Base-by-base conservation (phyloP, 208 protist species). In the Crithidia acanthocephali region DNA sequence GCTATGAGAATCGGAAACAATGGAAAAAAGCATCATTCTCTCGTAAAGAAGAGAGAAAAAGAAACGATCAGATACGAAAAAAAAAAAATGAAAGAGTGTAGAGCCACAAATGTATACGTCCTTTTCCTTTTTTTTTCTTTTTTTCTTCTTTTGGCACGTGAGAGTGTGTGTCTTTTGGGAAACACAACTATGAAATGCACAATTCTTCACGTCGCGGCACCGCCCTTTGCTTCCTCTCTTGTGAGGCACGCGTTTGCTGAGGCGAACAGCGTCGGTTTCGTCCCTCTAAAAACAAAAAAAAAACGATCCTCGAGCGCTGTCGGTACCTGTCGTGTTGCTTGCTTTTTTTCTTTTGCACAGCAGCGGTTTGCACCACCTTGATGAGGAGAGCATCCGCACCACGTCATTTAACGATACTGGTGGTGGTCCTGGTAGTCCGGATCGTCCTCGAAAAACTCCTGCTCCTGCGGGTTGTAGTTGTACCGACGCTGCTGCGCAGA, bases 361-460 rank as follows among this genome's bases (percentile, higher is more conserved):
- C 6, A 15, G 13, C 13, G 9, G 13, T 42, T 42, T 42, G 37
- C 37, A 13, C 6, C 13, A 15, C 13, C 37, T 42, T 42, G 6
- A 42, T 42, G n/a, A n/a, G n/a, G n/a, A n/a, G 5, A 40, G 35
- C 5, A 40, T 11, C 8, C 35, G 44, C 6, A 48, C 13, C 28
- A 37, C 16, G 16, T 20, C 22, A 37, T 53, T 18, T 56, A 56
- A 20, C 35, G 16, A 20, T 66, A 40, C 23, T 44, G 16, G 60
- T 44, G 27, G n/a, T 40, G 47, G 30, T 40, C 30, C 13, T 40
- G 47, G 8, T 40, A 23, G n/a, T 56, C 22, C 32, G 0, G 22
- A 16, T 44, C 35, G 23, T 58, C 40, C 18, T 69, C 61, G 44
- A 55, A 58, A 23, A 76, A 62, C 42, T 64, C 61, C 35, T 64